Evolutionary conservation across 805 yeast genomes (phyloP).

Genomic region (Torulaspora indica): DNA sequence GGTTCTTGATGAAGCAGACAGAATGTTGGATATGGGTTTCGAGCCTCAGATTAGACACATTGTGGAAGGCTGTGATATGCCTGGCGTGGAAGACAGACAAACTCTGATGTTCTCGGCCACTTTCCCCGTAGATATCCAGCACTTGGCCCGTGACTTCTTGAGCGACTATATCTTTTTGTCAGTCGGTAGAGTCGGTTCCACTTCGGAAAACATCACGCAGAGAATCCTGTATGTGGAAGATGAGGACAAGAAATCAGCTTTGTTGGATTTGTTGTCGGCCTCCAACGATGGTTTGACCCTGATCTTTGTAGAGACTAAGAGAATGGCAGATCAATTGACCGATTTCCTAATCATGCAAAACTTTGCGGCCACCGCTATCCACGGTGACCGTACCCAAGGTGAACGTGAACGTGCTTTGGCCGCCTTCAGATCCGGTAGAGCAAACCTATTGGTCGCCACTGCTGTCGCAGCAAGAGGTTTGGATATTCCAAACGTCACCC

Average conservation of each 20-base stretch:
- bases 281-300: slow-evolving; percentile 82
- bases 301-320: slow-evolving; percentile 96
- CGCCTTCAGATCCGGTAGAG: slow-evolving; percentile 84
- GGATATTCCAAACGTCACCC: slow-evolving; percentile 98
- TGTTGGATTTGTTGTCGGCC: slow-evolving; percentile 79
- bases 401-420: slow-evolving; percentile 98
- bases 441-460: slow-evolving; percentile 95
- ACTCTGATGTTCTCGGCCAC: slow-evolving; percentile 98
- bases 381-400: slow-evolving; percentile 96
- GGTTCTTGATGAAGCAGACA: slow-evolving; percentile 97
- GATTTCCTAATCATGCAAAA: slow-evolving; percentile 85
- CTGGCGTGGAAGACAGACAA: slow-evolving; percentile 84
- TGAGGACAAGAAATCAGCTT: slow-evolving; percentile 83
- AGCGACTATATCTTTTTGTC: slow-evolving; percentile 92
- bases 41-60: slow-evolving; percentile 99
- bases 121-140: slow-evolving; percentile 96
- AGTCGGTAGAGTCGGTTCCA: slow-evolving; percentile 98
- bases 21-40: slow-evolving; percentile 99
- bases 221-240: slow-evolving; percentile 87
- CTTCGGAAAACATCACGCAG: slow-evolving; percentile 97
- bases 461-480: slow-evolving; percentile 99
- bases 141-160: slow-evolving; percentile 95
- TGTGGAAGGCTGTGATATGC: slow-evolving; percentile 98
- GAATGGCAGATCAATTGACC: slow-evolving; percentile 95
- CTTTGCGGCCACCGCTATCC: slow-evolving; percentile 97